phyloP scores from a whole-genome alignment of 495 filamentous ascomycete species.

The Neurospora cerealis region DNA sequence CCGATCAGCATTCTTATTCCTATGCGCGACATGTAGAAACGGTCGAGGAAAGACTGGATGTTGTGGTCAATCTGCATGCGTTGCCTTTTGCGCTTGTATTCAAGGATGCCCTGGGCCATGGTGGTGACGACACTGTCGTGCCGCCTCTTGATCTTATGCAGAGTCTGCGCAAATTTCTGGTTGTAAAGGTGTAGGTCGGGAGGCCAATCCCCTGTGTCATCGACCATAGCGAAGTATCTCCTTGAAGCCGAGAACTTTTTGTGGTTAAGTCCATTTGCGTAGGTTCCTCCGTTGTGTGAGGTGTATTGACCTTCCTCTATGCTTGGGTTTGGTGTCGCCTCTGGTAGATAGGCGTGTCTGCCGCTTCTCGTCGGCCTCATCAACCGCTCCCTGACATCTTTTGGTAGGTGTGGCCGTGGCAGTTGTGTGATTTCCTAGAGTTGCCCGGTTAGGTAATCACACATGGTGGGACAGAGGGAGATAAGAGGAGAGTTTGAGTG shows the following conservation, averaged over 20 bases:
- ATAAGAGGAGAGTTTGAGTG: background rate
- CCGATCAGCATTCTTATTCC: constrained; percentile 98
- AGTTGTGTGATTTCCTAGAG: constrained; percentile 80
- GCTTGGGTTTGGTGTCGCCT: constrained; percentile 83
- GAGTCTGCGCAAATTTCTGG: constrained; percentile 69
- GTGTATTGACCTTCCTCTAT: constrained; percentile 79
- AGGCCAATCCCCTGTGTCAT: constrained; percentile 84
- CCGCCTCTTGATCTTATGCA: constrained; percentile 87
- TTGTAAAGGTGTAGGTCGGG: constrained; percentile 94
- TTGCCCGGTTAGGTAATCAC: constrained; percentile 13
- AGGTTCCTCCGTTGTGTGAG: constrained; percentile 47
- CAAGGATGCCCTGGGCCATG: constrained; percentile 86
- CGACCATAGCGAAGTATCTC: constrained; percentile 85
- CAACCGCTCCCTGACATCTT: constrained; percentile 70
- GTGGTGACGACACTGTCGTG: constrained; percentile 98
- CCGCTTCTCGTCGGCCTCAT: constrained; percentile 59
- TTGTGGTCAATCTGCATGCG: constrained; percentile 97
- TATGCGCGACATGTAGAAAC: constrained; percentile 99
- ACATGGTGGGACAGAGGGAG: constrained; percentile 2
- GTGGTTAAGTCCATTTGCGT: constrained; percentile 15
- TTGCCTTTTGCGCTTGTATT: constrained; percentile 94
- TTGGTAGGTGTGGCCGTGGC: constrained; percentile 61
- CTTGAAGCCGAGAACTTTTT: constrained; percentile 46
- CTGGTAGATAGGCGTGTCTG: constrained; percentile 55
- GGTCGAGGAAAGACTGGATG: constrained; percentile 92